Percentiles rank a stretch among this genome's conserved stretches.
Evolutionary conservation across 768 basidiomycete genomes (phyloP).

Genomic region (Lenzites betulinus): DNA sequence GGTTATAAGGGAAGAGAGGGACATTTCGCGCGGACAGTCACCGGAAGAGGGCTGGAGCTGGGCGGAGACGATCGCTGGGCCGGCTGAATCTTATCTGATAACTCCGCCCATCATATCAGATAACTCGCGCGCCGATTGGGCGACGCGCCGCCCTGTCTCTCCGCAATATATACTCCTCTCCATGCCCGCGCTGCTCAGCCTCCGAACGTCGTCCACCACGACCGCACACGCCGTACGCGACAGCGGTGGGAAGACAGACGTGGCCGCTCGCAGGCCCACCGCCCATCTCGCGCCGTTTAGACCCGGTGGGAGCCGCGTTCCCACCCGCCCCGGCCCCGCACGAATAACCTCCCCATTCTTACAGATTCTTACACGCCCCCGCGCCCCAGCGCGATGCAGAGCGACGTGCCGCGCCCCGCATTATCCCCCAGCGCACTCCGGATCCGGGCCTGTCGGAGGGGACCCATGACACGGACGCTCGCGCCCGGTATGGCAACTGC

Average conservation of each 20-base stretch:
- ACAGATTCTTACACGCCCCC: slow-evolving; percentile 1
- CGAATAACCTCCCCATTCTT: neutral
- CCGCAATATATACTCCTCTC: neutral
- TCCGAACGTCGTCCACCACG: neutral
- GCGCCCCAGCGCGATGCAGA: neutral
- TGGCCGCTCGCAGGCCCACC: neutral
- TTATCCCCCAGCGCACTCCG: neutral
- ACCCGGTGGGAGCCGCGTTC: neutral
- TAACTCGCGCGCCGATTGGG: slow-evolving; percentile 12
- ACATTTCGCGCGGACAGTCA: neutral
- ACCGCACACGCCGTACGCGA: neutral
- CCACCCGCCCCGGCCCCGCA: neutral
- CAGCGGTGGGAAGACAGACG: neutral
- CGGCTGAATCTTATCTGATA: slow-evolving; percentile 21
- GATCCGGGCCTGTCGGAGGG: neutral
- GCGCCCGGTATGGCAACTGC: neutral
- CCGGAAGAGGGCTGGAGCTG: slow-evolving; percentile 1
- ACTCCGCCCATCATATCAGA: slow-evolving; percentile 14
- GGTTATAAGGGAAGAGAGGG: slow-evolving; percentile 14
- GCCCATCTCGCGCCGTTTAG: neutral
- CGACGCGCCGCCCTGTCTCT: slow-evolving; percentile 1
- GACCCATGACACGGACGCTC: neutral
- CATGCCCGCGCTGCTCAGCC: neutral
- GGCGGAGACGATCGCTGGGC: neutral
- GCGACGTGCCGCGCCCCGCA: neutral